These are phyloP conservation scores for Myrica gale DNA, from an alignment of 306 rosid genomes.

Conservation along the genomic window DNA sequence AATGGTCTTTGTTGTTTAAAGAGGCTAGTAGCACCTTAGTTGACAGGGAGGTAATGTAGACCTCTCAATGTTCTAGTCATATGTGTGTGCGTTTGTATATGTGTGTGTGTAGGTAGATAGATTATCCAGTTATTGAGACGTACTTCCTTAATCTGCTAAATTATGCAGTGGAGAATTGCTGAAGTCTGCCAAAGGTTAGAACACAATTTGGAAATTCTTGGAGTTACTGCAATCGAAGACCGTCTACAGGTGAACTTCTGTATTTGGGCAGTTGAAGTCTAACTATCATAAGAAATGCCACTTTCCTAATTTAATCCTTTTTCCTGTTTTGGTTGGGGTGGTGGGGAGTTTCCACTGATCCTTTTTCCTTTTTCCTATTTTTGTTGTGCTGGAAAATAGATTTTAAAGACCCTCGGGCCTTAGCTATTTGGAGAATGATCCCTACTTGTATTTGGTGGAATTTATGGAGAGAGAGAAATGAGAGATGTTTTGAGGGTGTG, in stretches of 20 bases:
- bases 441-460: too few species aligned
- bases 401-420: too few species aligned
- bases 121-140: neutral
- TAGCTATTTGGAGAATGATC: too few species aligned
- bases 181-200: constrained; percentile 93
- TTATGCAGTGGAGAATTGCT: constrained; percentile 92
- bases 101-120: neutral
- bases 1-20: constrained; percentile 89
- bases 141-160: constrained; percentile 28
- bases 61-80: constrained; percentile 26
- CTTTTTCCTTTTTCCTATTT: too few species aligned
- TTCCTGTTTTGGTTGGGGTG: neutral
- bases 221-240: constrained; percentile 98
- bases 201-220: constrained; percentile 84
- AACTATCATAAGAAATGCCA: constrained; percentile 9
- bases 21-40: constrained; percentile 94
- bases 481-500: too few species aligned
- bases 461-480: too few species aligned
- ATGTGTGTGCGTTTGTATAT: neutral
- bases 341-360: neutral
- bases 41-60: constrained; percentile 82
- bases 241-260: constrained; percentile 77
- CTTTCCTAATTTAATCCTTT: constrained; percentile 12
- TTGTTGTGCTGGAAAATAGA: too few species aligned
- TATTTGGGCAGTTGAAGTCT: constrained; percentile 22